phyloP scores from a whole-genome alignment of 305 asterid species.

The Euphrasia arctica region DNA sequence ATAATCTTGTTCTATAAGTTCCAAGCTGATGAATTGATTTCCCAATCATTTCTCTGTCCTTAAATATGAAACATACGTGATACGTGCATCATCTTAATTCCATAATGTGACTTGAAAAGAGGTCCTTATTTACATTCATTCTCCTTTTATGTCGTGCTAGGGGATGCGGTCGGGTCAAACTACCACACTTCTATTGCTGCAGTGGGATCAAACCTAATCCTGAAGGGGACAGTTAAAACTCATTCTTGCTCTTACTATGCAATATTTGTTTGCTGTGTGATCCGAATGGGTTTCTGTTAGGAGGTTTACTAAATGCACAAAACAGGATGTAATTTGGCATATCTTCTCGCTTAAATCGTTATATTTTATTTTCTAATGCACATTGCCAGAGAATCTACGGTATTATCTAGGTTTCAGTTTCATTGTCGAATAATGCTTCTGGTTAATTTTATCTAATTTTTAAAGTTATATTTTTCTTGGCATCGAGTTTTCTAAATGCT shows the following conservation, averaged over 20 bases:
- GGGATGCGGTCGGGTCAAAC: slow-evolving; percentile 81
- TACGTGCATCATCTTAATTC: too few species aligned
- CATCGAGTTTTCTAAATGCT: background rate
- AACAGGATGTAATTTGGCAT: background rate
- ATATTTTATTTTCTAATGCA: background rate
- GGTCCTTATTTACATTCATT: background rate
- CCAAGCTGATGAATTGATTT: too few species aligned
- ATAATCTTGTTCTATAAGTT: too few species aligned
- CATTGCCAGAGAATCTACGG: slow-evolving; percentile 2
- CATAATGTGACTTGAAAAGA: too few species aligned
- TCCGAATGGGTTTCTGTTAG: background rate
- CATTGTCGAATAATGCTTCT: slow-evolving; percentile 16
- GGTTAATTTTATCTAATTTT: background rate
- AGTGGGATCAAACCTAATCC: slow-evolving; percentile 67
- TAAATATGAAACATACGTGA: too few species aligned
- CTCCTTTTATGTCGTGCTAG: slow-evolving; percentile 37
- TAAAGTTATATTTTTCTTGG: slow-evolving; percentile 9
- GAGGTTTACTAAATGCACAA: slow-evolving; percentile 3
- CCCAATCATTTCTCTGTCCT: too few species aligned
- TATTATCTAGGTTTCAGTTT: slow-evolving; percentile 7
- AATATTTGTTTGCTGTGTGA: background rate
- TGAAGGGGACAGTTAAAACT: slow-evolving; percentile 26
- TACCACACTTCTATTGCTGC: slow-evolving; percentile 91
- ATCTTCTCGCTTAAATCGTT: background rate
- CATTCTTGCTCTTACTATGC: slow-evolving; percentile 11